These are phyloP conservation scores for Dactylellina cionopaga DNA, from an alignment of 2,329 filamentous ascomycete genomes.

Conservation along the genomic window DNA sequence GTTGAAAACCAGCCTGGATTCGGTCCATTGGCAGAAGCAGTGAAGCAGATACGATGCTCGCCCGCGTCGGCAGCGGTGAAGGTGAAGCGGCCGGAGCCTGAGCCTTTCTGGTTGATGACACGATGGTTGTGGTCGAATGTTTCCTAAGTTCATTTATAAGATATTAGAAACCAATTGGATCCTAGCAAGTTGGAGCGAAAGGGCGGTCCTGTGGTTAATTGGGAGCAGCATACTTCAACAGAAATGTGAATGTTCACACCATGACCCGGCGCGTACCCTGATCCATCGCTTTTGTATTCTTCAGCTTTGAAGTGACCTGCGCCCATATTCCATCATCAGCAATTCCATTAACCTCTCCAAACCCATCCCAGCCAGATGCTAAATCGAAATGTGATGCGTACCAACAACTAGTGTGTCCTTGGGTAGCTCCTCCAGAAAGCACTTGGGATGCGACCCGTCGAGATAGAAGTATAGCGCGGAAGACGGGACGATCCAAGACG, in stretches of 20 bases:
- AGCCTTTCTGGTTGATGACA: slow-evolving; percentile 85
- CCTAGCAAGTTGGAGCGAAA: neutral
- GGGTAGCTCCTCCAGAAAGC: slow-evolving; percentile 97
- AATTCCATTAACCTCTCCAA: neutral
- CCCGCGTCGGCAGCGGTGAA: slow-evolving; percentile 95
- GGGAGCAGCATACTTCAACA: slow-evolving; percentile 74
- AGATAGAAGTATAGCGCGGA: slow-evolving; percentile 96
- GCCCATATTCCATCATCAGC: slow-evolving; percentile 14
- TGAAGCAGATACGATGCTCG: slow-evolving; percentile 85
- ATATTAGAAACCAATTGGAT: too few relatives aligned
- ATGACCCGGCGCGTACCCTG: slow-evolving; percentile 76
- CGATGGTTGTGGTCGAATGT: slow-evolving; percentile 98
- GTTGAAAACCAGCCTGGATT: slow-evolving; percentile 77
- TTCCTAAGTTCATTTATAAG: slow-evolving; percentile 67
- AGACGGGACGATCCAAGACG: slow-evolving; percentile 72
- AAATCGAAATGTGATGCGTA: slow-evolving; percentile 61
- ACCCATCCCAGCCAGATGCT: neutral
- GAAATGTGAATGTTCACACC: slow-evolving; percentile 87
- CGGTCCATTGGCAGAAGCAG: slow-evolving; percentile 77
- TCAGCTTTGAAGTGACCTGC: slow-evolving; percentile 84
- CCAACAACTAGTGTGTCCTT: slow-evolving; percentile 96
- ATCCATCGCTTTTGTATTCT: slow-evolving; percentile 78
- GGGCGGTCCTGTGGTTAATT: neutral
- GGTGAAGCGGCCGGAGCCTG: slow-evolving; percentile 83
- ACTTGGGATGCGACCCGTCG: slow-evolving; percentile 84